Evolutionary conservation across 139 green algal species (phyloP), one percentile per base, ranked within the genome.

Genomic region (Auxenochlorella pyrenoidosa): DNA sequence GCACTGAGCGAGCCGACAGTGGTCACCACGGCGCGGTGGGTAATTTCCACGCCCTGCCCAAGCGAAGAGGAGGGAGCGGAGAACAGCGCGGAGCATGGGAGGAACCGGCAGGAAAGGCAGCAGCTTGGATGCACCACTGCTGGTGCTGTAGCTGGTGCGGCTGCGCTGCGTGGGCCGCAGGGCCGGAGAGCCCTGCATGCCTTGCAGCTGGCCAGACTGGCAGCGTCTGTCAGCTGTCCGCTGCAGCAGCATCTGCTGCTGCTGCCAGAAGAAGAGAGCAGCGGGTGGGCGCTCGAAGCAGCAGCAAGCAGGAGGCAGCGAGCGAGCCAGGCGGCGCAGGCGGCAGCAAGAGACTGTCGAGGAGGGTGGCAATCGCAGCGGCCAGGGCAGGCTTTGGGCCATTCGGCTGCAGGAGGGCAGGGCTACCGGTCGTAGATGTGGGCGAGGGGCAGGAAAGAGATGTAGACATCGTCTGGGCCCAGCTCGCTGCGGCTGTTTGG

Each of bases 391-490:
- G 54, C 54, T 63, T 63, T 63, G 12, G 54, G 54, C 47, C 54
- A 63, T 24, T 22, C 16, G 54, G 16, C 54, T 28, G 54, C 54
- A 24, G 34, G 15, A 8, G 70, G 34, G 70, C 34, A 41, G 10
- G 3, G 70, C 70, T 77, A 77, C 73, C 73, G 90, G 94, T 97
- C 96, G 87, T 97, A 98, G 90, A 98, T 97, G 94, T 98, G 95
- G 34, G 96, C 96, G 79, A 98, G 94, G 3, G 95, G 95, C 34
- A 98, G 93, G 90, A 95, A 98, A 28, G 92, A 96, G 40, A 98
- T 85, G 73, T 95, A 83, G 30, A 90, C 75, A 79, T 98, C 95
- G 30, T 47, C 44, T 0, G 51, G 40, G 54, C 59, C 71, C 73
- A 92, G 34, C 40, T 30, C 32, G 15, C 30, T 34, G 44, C 75